These are phyloP conservation scores for Tetraselmis striata DNA, from an alignment of 139 green algal species.

Conservation along the genomic window DNA sequence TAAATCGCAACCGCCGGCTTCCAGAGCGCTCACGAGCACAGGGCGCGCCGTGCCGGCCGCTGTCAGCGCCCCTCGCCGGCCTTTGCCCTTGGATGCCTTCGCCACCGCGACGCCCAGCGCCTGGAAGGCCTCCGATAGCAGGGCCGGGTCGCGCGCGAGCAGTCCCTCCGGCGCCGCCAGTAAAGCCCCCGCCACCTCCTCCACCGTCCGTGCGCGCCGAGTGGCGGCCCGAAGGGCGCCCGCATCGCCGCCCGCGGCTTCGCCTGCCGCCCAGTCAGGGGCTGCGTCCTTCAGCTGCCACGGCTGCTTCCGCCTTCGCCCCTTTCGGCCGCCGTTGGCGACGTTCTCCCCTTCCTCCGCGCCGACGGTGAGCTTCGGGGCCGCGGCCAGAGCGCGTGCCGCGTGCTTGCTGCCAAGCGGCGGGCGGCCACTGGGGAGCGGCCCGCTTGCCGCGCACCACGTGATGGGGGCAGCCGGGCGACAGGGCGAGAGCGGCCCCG, in stretches of 20 bases:
- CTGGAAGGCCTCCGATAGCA: background rate
- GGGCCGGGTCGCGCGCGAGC: background rate
- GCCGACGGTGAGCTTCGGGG: background rate
- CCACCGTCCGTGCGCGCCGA: background rate
- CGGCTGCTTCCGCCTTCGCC: background rate
- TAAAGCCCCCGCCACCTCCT: background rate
- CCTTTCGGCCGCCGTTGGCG: background rate
- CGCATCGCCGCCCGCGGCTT: background rate
- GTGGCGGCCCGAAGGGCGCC: background rate
- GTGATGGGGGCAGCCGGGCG: too few relatives aligned
- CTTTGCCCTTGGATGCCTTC: background rate
- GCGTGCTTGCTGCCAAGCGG: background rate
- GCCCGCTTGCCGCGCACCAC: background rate
- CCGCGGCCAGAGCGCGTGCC: too few relatives aligned
- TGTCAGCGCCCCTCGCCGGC: background rate
- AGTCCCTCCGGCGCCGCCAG: background rate
- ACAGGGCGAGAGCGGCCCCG: too few relatives aligned
- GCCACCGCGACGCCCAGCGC: background rate
- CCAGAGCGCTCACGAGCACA: background rate
- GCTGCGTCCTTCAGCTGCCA: too few relatives aligned
- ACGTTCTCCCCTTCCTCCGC: background rate
- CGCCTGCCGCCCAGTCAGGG: background rate
- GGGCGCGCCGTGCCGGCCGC: too few relatives aligned
- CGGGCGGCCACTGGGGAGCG: background rate
- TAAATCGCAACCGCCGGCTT: background rate